Conservation (phyloP, 352 stramenopile genomes). For the Globisporangium acanthophoron region DNA sequence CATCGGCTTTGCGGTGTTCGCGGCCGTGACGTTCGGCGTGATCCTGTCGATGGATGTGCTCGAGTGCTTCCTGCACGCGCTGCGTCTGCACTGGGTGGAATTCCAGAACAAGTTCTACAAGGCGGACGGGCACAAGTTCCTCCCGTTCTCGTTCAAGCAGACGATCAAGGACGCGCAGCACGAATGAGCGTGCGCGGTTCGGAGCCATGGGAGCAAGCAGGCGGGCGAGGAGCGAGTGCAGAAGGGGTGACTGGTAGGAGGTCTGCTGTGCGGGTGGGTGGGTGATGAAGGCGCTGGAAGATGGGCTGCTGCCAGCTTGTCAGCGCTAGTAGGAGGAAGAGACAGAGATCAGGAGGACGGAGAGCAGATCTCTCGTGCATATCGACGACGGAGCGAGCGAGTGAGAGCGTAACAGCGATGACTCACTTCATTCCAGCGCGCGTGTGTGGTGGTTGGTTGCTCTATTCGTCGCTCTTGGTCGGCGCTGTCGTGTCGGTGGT, state of each 20-base stretch:
- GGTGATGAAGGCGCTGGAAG: background rate
- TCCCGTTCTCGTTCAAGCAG: conserved; percentile 93
- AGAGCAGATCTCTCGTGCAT: conserved; percentile 7
- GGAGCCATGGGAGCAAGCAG: too few relatives aligned
- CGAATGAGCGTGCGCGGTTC: conserved; percentile 14
- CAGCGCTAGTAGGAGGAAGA: background rate
- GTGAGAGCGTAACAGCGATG: background rate
- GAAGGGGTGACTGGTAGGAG: too few relatives aligned
- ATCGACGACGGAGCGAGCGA: background rate
- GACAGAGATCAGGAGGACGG: background rate
- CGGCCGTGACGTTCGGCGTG: conserved; percentile 95
- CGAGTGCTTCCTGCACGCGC: conserved; percentile 99
- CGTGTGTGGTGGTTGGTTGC: background rate
- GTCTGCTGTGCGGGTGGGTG: background rate
- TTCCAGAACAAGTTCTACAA: conserved; percentile 99
- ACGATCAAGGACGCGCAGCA: conserved; percentile 65
- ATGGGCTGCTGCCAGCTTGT: background rate
- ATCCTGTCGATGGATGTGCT: conserved; percentile 99
- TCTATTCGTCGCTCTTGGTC: background rate
- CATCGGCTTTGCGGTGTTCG: conserved; percentile 90
- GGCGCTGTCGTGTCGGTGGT: background rate
- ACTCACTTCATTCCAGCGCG: background rate
- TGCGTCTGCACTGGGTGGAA: conserved; percentile 99
- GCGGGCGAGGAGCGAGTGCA: background rate
- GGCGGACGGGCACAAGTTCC: conserved; percentile 96